Base-by-base conservation (phyloP, 2,329 filamentous ascomycete genomes). In the Rosellinia necatrix region DNA sequence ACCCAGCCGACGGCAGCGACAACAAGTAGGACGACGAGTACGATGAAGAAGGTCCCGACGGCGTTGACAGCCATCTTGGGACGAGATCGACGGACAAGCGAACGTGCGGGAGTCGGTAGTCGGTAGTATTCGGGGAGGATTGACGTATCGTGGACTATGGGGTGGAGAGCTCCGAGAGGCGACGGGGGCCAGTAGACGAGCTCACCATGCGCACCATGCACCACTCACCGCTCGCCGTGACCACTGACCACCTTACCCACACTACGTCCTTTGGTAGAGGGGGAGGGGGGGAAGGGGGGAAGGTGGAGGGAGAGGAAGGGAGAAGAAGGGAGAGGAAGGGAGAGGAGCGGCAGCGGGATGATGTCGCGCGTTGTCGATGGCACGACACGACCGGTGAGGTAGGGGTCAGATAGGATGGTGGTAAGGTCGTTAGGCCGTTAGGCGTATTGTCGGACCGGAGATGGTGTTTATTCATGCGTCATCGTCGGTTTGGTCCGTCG, bases 21-120 rank as follows among this genome's bases (percentile, higher is more conserved):
- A 52, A 87, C 58, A 50, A 84, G 68, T 66, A 90, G 71, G 64
- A 91, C 75, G 64, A 91, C 66, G 68, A 93, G 72, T 68, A 91
- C 81, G 70, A 96, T 85, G 71, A 92, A 81, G 75, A 92, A 85
- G 61, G 87, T 82, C 69, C 87, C 86, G 63, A 81, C 78, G 47
- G 82, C 75, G 62, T 80, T 80, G 69, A 86, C 51, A 24, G 56
- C 86, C 63, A 69, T 69, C 50, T 64, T 69, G 22, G 48, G 53
- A 17, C 51, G 49, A 47, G 47, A 55, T 44, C 40, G 12, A 44
- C n/a, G 24, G 41, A 29, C 21, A 17, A 17, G 35, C 15, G 15
- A 10, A 46, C 17, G 43, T 29, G 46, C 34, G 22, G 46, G 37
- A 44, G 37, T 37, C 17, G 55, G 22, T 38, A 29, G 10, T 30